Percentiles rank a stretch among this genome's conserved stretches.
Evolutionary conservation across 1,139 yeast genomes (phyloP).

Genomic region (Yamadazyma spencermartinsiae): DNA sequence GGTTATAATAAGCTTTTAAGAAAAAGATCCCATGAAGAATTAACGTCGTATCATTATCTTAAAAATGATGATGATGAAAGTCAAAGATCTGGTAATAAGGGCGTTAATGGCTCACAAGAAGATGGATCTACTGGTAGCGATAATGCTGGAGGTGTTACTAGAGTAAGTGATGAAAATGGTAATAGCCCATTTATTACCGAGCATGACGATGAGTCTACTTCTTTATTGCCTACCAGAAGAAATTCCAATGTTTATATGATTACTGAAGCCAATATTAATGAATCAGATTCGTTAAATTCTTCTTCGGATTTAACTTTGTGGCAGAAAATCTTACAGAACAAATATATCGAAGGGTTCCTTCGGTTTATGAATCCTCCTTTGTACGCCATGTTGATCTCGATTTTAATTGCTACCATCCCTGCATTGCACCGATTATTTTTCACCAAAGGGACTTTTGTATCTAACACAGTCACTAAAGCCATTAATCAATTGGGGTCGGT

Average conservation of each 20-base stretch:
- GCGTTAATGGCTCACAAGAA: not conserved
- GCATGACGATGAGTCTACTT: constrained; percentile 12
- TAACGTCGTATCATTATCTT: constrained; percentile 26
- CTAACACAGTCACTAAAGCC: constrained; percentile 76
- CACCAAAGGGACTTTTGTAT: constrained; percentile 54
- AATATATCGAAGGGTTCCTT: constrained; percentile 8
- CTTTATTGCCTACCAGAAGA: constrained; percentile 9
- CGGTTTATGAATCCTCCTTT: constrained; percentile 89
- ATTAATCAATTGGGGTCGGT: constrained; percentile 80
- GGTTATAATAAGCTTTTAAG: constrained; percentile 77
- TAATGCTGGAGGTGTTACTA: not conserved
- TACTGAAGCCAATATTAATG: constrained; percentile 6
- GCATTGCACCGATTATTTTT: constrained; percentile 66
- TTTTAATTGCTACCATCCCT: constrained; percentile 81
- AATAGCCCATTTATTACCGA: not conserved
- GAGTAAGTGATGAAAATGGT: constrained; percentile 1
- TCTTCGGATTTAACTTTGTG: not conserved
- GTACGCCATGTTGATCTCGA: constrained; percentile 85
- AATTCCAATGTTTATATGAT: constrained; percentile 3
- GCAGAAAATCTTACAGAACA: constrained; percentile 5
- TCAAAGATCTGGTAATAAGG: not conserved
- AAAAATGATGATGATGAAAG: constrained; percentile 13
- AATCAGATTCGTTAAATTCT: constrained; percentile 6
- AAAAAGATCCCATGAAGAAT: constrained; percentile 45
- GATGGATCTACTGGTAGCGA: not conserved